phyloP scores from a whole-genome alignment of 192 early-diverging fungal genomes.

The Entomortierella chlamydospora region DNA sequence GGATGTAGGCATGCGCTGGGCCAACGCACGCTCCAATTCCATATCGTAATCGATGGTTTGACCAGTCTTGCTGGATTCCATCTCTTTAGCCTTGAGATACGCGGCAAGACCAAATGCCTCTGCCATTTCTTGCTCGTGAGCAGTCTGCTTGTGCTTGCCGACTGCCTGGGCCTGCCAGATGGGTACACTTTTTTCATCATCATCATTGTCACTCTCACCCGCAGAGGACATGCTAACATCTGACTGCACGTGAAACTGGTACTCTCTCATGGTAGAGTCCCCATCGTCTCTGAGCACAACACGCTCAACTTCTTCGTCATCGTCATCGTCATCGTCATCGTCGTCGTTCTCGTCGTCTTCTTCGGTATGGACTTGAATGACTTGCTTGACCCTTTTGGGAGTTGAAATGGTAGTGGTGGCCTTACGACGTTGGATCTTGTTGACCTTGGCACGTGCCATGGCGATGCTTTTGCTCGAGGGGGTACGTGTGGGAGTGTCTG shows the following conservation, averaged over 20 bases:
- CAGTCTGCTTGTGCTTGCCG: conserved; percentile 51
- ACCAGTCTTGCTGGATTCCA: conserved; percentile 24
- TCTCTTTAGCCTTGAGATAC: conserved; percentile 53
- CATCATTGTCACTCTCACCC: conserved; percentile 21
- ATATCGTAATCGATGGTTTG: conserved; percentile 43
- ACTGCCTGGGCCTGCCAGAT: conserved; percentile 44
- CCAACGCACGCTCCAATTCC: conserved; percentile 46
- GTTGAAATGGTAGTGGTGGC: background rate
- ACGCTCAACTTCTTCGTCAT: conserved; percentile 44
- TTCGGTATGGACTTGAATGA: background rate
- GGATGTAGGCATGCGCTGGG: conserved; percentile 44
- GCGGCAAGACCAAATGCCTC: conserved; percentile 51
- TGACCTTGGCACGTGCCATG: conserved; percentile 43
- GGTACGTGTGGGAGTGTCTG: conserved; percentile 15
- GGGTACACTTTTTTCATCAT: conserved; percentile 18
- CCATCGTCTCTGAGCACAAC: conserved; percentile 31
- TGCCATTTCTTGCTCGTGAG: conserved; percentile 46
- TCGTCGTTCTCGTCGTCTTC: conserved; percentile 10
- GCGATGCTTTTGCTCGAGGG: conserved; percentile 22
- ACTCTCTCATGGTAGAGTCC: background rate
- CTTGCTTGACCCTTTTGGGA: conserved; percentile 1
- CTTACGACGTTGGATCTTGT: conserved; percentile 27
- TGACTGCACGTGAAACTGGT: background rate
- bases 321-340: conserved; percentile 15
- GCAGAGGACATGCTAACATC: conserved; percentile 42